Percentiles rank a stretch among this genome's conserved stretches.
phyloP scores from a whole-genome alignment of 2,329 filamentous ascomycete species.

The Pestalotiopsis fici region DNA sequence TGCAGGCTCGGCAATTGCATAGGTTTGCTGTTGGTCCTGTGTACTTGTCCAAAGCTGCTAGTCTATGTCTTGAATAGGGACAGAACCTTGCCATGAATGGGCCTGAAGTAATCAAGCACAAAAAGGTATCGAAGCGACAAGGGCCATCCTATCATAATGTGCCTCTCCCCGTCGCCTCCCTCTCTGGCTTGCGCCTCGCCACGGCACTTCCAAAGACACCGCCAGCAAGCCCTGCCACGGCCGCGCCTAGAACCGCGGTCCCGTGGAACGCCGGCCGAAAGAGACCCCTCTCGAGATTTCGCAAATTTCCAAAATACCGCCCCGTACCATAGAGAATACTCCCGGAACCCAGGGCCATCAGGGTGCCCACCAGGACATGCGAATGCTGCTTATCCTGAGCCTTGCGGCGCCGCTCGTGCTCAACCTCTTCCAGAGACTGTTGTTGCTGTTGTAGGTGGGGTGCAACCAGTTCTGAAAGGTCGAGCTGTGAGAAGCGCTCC shows the following conservation, averaged over 20 bases:
- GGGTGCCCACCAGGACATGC: constrained; percentile 37
- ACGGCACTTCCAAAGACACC: constrained; percentile 27
- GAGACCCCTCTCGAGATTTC: constrained; percentile 40
- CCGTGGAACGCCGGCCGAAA: constrained; percentile 37
- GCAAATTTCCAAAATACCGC: constrained; percentile 46
- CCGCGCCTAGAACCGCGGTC: constrained; percentile 26
- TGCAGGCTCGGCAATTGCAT: no score
- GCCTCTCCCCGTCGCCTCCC: constrained; percentile 9
- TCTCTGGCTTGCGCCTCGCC: constrained; percentile 18
- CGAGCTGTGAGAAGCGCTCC: constrained; percentile 46
- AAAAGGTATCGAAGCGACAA: no score
- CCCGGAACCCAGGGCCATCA: constrained; percentile 45
- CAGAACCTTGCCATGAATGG: no score
- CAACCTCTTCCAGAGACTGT: constrained; percentile 5
- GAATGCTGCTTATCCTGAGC: constrained; percentile 28
- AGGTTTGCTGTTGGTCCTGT: no score
- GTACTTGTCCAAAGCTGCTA: no score
- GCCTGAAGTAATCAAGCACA: no score
- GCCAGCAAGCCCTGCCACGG: constrained; percentile 29
- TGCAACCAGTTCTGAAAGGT: constrained; percentile 29
- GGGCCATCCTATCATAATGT: background rate
- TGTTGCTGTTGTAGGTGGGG: constrained; percentile 10
- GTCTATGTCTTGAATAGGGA: no score
- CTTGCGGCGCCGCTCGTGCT: constrained; percentile 9
- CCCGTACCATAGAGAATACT: constrained; percentile 47